Evolutionary conservation across 768 basidiomycete species (phyloP).

Genomic region (Mycena indigotica): DNA sequence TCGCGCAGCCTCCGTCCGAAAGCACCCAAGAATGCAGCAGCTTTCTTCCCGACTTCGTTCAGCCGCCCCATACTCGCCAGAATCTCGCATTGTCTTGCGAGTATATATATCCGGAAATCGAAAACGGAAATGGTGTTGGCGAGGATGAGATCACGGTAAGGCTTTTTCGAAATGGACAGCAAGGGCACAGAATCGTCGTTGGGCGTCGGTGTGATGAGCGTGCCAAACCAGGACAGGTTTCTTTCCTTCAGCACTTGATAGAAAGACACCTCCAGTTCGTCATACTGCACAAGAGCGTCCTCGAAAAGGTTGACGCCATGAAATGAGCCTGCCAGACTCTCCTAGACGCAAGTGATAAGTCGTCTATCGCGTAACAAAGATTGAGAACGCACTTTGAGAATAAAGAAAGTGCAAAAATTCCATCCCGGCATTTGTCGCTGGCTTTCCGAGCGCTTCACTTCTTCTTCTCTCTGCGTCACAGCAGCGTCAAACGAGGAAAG

Average conservation of each 20-base stretch:
- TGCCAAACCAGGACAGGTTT: conserved; percentile 91
- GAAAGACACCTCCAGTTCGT: conserved; percentile 89
- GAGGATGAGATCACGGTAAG: conserved; percentile 87
- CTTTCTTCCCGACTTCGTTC: conserved; percentile 71
- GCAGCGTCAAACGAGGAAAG: conserved; percentile 82
- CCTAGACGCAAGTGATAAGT: conserved; percentile 59
- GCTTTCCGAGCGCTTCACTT: conserved; percentile 84
- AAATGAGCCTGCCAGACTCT: conserved; percentile 90
- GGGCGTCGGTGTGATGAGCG: conserved; percentile 67
- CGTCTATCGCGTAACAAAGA: conserved; percentile 6
- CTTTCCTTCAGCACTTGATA: conserved; percentile 71
- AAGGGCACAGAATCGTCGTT: conserved; percentile 83
- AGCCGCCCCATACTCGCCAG: conserved; percentile 70
- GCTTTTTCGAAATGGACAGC: conserved; percentile 77
- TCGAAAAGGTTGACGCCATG: conserved; percentile 88
- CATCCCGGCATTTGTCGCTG: conserved; percentile 94
- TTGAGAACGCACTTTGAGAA: conserved; percentile 70
- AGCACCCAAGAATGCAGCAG: conserved; percentile 70
- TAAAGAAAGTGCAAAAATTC: conserved; percentile 98
- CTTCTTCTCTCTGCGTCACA: conserved; percentile 81
- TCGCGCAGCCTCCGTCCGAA: conserved; percentile 78
- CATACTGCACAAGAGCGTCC: conserved; percentile 86
- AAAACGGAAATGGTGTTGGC: conserved; percentile 91
- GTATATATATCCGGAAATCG: conserved; percentile 89
- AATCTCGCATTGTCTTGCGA: conserved; percentile 81